These are phyloP conservation scores for Debaryomyces subglobosus DNA, from an alignment of 1,139 yeast genomes.

Conservation along the genomic window DNA sequence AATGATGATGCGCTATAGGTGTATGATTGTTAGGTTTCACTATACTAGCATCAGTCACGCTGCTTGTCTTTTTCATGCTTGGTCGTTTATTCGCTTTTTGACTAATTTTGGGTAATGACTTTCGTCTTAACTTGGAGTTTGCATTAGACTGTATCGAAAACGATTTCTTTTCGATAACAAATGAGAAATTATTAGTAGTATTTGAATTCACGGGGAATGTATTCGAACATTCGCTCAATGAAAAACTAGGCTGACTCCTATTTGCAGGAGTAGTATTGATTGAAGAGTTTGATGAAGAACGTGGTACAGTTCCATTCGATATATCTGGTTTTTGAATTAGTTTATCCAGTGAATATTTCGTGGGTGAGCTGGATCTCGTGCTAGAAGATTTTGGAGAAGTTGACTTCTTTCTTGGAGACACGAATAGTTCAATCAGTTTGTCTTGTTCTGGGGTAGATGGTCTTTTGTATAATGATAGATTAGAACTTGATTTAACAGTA, in stretches of 20 bases:
- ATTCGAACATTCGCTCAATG: slow-evolving; percentile 33
- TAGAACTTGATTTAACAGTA: slow-evolving; percentile 1
- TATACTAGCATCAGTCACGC: slow-evolving; percentile 9
- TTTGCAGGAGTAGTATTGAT: slow-evolving; percentile 4
- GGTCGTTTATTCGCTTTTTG: slow-evolving; percentile 14
- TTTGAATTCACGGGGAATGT: slow-evolving; percentile 22
- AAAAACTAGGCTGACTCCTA: slow-evolving; percentile 19
- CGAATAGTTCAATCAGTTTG: slow-evolving; percentile 2
- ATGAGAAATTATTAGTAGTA: slow-evolving; percentile 18
- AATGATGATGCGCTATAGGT: slow-evolving; percentile 1
- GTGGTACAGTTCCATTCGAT: slow-evolving; percentile 12
- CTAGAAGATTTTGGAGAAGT: slow-evolving; percentile 9
- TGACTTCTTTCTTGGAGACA: slow-evolving; percentile 10
- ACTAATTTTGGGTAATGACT: slow-evolving; percentile 16
- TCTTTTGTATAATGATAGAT: not conserved
- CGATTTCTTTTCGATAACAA: slow-evolving; percentile 20
- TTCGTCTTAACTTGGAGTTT: slow-evolving; percentile 19
- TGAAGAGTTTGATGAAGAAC: slow-evolving; percentile 7
- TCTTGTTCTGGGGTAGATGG: slow-evolving; percentile 5
- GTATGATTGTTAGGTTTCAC: slow-evolving; percentile 10
- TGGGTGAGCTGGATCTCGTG: slow-evolving; percentile 9
- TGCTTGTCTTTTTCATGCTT: slow-evolving; percentile 15
- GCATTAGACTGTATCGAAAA: slow-evolving; percentile 2
- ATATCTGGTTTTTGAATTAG: slow-evolving; percentile 14
- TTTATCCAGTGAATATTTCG: slow-evolving; percentile 8